Percentiles rank a stretch among this genome's conserved stretches.
Evolutionary conservation across 176 grass and related monocot genomes (phyloP).

Genomic region (Raddia distichophylla): DNA sequence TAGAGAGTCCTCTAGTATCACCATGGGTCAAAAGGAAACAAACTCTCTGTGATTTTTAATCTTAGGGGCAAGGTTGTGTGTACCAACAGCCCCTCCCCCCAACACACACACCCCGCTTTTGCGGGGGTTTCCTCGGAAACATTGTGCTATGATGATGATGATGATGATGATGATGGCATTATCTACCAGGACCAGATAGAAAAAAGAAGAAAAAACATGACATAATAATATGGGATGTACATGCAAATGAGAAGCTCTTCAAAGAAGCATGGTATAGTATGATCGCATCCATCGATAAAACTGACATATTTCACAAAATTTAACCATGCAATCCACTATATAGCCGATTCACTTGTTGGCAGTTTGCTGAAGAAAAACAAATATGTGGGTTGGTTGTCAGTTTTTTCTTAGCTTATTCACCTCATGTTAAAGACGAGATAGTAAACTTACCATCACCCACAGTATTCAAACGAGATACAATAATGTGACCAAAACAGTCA

Average conservation of each 20-base stretch:
- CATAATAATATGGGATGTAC: not conserved
- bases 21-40: too few relatives aligned
- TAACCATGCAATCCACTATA: not conserved
- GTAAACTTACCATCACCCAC: conserved; percentile 71
- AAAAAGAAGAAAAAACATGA: not conserved
- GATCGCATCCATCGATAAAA: conserved; percentile 8
- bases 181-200: conserved; percentile 30
- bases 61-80: too few relatives aligned
- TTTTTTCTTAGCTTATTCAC: not conserved
- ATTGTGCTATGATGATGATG: too few relatives aligned
- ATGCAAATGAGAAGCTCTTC: conserved; percentile 20
- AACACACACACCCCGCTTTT: too few relatives aligned
- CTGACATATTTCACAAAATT: not conserved
- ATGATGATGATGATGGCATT: not conserved
- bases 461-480: conserved; percentile 71
- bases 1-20: too few relatives aligned
- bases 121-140: too few relatives aligned
- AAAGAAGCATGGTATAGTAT: conserved; percentile 6
- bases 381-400: not conserved
- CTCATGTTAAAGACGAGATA: conserved; percentile 25
- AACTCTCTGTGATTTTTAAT: too few relatives aligned
- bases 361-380: not conserved
- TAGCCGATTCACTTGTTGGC: not conserved
- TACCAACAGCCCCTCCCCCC: too few relatives aligned
- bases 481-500: conserved; percentile 84